Evolutionary conservation across 2,329 filamentous ascomycete species (phyloP), one percentile per base, ranked within the genome.

Genomic region (Colletotrichum orbiculare): DNA sequence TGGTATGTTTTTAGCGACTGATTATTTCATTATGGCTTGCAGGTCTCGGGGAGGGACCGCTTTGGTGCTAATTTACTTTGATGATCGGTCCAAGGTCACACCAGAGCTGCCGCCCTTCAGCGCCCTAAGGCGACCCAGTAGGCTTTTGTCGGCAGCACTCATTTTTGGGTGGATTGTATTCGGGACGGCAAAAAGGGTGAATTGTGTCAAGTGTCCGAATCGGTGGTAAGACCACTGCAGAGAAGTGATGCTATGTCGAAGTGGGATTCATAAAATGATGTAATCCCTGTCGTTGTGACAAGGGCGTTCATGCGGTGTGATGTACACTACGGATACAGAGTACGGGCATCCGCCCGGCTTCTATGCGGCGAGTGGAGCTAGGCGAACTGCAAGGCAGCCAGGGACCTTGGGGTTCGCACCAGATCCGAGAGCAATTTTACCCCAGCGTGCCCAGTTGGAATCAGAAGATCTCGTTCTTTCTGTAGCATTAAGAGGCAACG

Each of bases 51-150:
- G n/a, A 15, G 8, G 15, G 43, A 46, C 2, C 25, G 25, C 25
- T 15, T 33, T 25, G 53, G 42, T 39, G 45, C 43, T 34, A 61
- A 74, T 75, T 25, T 82, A 84, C 82, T 77, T 78, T 74, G 77
- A 69, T 15, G 78, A 71, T 17, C 70, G 64, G 17, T 76, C 75
- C 54, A 68, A 48, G 34, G 65, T 65, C 12, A 68, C 63, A 13
- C 61, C 57, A 15, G 57, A 33, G 25, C 66, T 54, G 79, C 81
- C 69, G 67, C 75, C 70, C 72, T 82, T 80, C 42, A 88, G 75
- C 9, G 85, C 85, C 55, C 85, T 85, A 37, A 88, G 77, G 37
- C 86, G 82, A 61, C 85, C 82, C 25, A 87, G 75, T 33, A 88
- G 75, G 17, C 80, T 81, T 65, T 76, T 79, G 69, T 87, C 84